phyloP scores from a whole-genome alignment of 2,329 filamentous ascomycete species.

The Calonectria hongkongensis region DNA sequence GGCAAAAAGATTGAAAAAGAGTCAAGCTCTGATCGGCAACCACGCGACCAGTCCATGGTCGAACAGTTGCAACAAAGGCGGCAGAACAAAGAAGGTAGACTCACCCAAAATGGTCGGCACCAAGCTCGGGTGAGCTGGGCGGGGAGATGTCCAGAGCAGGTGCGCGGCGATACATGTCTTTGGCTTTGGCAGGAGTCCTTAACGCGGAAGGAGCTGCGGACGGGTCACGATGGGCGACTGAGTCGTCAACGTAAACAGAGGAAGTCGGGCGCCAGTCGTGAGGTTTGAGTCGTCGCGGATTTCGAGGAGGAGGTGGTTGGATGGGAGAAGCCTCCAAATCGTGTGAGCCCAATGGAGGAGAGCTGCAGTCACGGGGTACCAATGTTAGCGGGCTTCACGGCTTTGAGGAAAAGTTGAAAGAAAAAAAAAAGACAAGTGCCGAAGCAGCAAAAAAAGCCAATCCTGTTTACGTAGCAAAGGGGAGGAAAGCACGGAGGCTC shows the following conservation, averaged over 20 bases:
- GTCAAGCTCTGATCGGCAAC: constrained; percentile 20
- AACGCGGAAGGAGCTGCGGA: constrained; percentile 61
- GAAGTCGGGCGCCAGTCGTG: constrained; percentile 69
- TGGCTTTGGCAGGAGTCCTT: constrained; percentile 54
- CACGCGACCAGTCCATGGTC: constrained; percentile 39
- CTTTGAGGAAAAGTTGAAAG: background rate
- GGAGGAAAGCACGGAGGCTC: constrained; percentile 34
- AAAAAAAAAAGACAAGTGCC: constrained; percentile 15
- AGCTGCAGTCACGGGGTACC: constrained; percentile 45
- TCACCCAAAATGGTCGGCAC: constrained; percentile 63
- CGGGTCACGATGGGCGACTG: constrained; percentile 36
- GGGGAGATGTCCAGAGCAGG: constrained; percentile 72
- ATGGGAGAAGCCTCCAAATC: constrained; percentile 52
- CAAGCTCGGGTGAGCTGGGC: constrained; percentile 73
- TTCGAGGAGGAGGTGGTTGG: constrained; percentile 60
- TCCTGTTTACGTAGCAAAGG: constrained; percentile 15
- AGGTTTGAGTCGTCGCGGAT: constrained; percentile 58
- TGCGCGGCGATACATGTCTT: constrained; percentile 54
- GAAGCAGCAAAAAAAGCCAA: constrained; percentile 16
- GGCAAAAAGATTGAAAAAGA: background rate
- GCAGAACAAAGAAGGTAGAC: constrained; percentile 51
- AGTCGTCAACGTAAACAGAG: constrained; percentile 68
- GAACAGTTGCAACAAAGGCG: constrained; percentile 16
- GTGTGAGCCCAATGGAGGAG: constrained; percentile 51
- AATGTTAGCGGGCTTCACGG: constrained; percentile 47